Evolutionary conservation across 139 green algal species (phyloP).

Genomic region (Micromonas commoda): DNA sequence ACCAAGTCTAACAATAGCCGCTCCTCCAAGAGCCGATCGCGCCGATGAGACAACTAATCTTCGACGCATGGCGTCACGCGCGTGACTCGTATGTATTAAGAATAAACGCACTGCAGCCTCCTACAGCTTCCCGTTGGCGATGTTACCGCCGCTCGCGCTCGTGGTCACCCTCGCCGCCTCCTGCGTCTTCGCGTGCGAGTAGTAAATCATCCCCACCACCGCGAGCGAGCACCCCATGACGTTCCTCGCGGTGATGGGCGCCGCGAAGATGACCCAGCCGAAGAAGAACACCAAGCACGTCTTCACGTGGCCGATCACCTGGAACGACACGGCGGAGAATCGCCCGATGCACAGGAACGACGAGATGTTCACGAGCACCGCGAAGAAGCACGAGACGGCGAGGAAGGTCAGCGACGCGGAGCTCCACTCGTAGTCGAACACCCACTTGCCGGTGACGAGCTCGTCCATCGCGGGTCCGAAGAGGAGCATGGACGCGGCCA

Average conservation of each 20-base stretch:
- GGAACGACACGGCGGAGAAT: conserved; percentile 83
- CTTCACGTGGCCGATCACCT: conserved; percentile 52
- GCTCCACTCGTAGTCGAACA: conserved; percentile 55
- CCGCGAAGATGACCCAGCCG: conserved; percentile 12
- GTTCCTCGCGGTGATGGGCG: conserved; percentile 47
- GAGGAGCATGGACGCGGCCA: conserved; percentile 61
- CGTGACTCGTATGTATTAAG: too few relatives aligned
- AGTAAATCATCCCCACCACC: conserved; percentile 69
- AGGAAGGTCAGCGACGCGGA: conserved; percentile 44
- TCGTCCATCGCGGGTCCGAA: conserved; percentile 68
- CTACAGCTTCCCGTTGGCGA: neutral
- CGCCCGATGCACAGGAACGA: conserved; percentile 86
- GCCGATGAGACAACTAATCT: too few relatives aligned
- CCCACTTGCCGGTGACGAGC: conserved; percentile 49
- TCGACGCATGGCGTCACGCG: too few relatives aligned
- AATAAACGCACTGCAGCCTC: too few relatives aligned
- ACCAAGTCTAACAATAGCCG: too few relatives aligned
- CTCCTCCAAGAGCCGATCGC: too few relatives aligned
- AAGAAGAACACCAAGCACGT: conserved; percentile 35
- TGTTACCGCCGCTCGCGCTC: neutral
- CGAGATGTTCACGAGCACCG: conserved; percentile 77
- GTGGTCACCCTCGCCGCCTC: neutral
- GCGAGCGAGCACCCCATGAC: conserved; percentile 62
- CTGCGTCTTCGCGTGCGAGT: conserved; percentile 43
- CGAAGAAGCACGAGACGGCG: conserved; percentile 53